Percentiles rank a stretch among this genome's conserved stretches.
Conservation (phyloP, 345 rosid genomes). For the Linum lewisii region DNA sequence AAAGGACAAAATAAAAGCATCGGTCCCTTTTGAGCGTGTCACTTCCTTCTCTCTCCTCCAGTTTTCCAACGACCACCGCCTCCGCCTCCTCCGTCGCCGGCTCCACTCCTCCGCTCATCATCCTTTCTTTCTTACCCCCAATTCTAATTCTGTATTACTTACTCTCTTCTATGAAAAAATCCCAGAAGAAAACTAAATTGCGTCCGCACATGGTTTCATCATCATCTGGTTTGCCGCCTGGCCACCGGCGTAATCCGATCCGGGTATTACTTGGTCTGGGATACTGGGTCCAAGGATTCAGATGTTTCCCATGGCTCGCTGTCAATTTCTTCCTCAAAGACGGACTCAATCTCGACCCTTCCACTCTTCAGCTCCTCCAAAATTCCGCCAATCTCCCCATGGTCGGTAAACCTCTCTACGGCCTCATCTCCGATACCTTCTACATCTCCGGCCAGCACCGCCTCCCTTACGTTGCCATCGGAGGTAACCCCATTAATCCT, state of each 20-base stretch:
- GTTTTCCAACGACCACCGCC: too few species aligned
- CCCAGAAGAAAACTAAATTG: too few species aligned
- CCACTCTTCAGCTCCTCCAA: conserved; percentile 76
- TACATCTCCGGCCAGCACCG: conserved; percentile 76
- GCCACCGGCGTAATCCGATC: conserved; percentile 15
- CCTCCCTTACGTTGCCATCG: conserved; percentile 83
- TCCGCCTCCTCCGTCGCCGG: too few species aligned
- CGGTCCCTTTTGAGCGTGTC: too few species aligned
- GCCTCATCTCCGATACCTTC: conserved; percentile 67
- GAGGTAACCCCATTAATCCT: too few species aligned
- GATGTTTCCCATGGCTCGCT: conserved; percentile 87
- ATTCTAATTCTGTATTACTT: too few species aligned
- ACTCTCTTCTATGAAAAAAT: too few species aligned
- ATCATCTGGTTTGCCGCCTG: not conserved
- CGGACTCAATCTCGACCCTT: conserved; percentile 59
- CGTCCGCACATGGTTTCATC: too few species aligned
- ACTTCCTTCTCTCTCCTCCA: too few species aligned
- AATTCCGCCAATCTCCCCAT: conserved; percentile 80
- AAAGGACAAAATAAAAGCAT: too few species aligned
- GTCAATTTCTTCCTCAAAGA: conserved; percentile 79
- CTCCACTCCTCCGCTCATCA: too few species aligned
- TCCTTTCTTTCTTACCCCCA: too few species aligned
- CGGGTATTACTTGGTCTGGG: conserved; percentile 60
- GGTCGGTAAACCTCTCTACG: conserved; percentile 80
- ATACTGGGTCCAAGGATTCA: conserved; percentile 73